These are phyloP conservation scores for Ochromonas danica DNA, from an alignment of 108 stramenopile genomes.

Conservation along the genomic window DNA sequence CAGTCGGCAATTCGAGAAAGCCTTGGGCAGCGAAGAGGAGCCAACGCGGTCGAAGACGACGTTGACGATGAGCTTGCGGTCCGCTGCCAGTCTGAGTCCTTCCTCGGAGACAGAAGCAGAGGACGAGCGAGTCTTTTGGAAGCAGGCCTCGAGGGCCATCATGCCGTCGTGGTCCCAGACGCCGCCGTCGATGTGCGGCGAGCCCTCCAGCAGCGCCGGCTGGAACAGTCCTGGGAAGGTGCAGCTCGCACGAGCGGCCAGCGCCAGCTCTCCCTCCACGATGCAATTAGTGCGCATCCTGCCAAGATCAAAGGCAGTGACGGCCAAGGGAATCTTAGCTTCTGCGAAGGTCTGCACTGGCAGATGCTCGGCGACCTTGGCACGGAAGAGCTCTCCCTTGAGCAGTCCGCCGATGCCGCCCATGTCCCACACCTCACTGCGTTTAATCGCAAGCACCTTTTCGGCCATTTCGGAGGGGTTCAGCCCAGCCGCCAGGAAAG, in stretches of 20 bases:
- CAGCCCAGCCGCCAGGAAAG: constrained; percentile 3
- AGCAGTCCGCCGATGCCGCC: constrained; percentile 1
- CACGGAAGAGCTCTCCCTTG: constrained; percentile 20
- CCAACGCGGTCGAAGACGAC: neutral
- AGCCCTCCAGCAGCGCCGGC: neutral
- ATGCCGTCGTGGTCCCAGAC: constrained; percentile 6
- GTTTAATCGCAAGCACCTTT: neutral
- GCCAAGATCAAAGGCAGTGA: constrained; percentile 1
- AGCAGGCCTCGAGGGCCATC: neutral
- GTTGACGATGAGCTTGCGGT: constrained; percentile 24
- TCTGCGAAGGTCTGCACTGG: constrained; percentile 22
- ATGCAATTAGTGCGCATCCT: constrained; percentile 16
- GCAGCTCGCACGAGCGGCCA: constrained; percentile 24
- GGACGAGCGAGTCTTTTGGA: neutral
- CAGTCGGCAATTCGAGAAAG: neutral
- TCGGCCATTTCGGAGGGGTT: constrained; percentile 11
- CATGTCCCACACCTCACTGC: constrained; percentile 29
- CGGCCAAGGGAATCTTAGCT: constrained; percentile 21
- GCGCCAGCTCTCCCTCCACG: neutral
- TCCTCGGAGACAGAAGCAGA: neutral
- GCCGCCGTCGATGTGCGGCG: constrained; percentile 32
- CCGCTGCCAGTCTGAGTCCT: neutral
- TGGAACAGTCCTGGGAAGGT: constrained; percentile 35
- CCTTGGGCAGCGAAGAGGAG: neutral
- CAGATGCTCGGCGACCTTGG: neutral